These are phyloP conservation scores for Leccinum imitatum DNA, from an alignment of 768 basidiomycete genomes.

Conservation along the genomic window DNA sequence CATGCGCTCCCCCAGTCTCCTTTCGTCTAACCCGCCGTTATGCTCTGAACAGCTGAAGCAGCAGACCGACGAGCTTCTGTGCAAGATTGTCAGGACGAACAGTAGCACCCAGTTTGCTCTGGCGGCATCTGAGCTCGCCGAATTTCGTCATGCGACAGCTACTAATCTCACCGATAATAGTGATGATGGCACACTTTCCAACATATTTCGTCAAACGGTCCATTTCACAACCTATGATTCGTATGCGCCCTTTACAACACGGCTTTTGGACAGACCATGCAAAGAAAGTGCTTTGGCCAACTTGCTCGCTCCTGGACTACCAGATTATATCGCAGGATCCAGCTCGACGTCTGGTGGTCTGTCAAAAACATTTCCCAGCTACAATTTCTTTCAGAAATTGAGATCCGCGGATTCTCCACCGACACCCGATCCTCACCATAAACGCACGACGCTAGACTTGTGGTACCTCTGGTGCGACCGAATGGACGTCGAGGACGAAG, in stretches of 20 bases:
- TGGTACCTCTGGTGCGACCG: conserved; percentile 1
- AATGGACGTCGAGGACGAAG: background rate
- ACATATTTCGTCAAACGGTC: conserved; percentile 13
- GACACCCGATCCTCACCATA: background rate
- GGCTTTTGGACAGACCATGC: conserved; percentile 7
- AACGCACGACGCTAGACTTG: conserved; percentile 4
- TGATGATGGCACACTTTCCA: conserved; percentile 1
- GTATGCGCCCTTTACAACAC: conserved; percentile 15
- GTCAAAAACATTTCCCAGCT: conserved; percentile 12
- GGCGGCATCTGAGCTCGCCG: conserved; percentile 4
- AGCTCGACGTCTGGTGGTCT: conserved; percentile 20
- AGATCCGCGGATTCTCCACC: background rate
- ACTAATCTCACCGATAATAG: background rate
- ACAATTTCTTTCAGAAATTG: conserved; percentile 1
- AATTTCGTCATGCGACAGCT: conserved; percentile 4
- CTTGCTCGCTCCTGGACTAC: conserved; percentile 19
- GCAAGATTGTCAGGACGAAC: conserved; percentile 4
- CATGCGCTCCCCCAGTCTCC: conserved; percentile 3
- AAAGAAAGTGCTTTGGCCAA: conserved; percentile 5
- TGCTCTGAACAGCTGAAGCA: conserved; percentile 2
- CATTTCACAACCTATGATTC: conserved; percentile 15
- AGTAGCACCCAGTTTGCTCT: conserved; percentile 5
- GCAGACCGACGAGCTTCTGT: background rate
- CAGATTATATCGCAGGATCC: conserved; percentile 19
- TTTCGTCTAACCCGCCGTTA: background rate